Evolutionary conservation across 1,284 basidiomycete genomes (phyloP).

Genomic region (Irpex rosettiformis): DNA sequence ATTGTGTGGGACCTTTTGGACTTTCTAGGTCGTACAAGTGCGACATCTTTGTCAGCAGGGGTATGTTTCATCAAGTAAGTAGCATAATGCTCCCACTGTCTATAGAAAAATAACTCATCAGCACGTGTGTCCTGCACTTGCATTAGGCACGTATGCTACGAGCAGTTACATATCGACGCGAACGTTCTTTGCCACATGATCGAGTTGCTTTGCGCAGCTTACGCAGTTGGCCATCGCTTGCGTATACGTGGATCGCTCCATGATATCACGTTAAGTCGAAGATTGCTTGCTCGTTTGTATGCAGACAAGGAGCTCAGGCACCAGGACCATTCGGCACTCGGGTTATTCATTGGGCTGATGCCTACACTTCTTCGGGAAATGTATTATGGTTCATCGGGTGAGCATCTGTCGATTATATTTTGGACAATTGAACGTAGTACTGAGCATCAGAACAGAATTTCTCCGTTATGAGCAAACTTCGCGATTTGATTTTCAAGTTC

Average conservation of each 20-base stretch:
- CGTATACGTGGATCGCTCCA: constrained; percentile 30
- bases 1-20: constrained; percentile 36
- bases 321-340: background rate
- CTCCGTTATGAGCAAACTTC: background rate
- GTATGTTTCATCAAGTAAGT: constrained; percentile 23
- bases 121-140: background rate
- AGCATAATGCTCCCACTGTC: no score
- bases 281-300: constrained; percentile 37
- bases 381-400: background rate
- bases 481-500: background rate
- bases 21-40: constrained; percentile 21
- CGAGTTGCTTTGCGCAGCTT: constrained; percentile 38
- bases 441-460: background rate
- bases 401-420: no score
- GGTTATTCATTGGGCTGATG: background rate
- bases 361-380: background rate
- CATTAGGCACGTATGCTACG: constrained; percentile 39
- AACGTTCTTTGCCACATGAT: constrained; percentile 43
- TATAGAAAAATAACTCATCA: no score
- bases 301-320: background rate
- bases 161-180: constrained; percentile 33
- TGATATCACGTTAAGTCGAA: constrained; percentile 42
- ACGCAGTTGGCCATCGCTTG: constrained; percentile 32
- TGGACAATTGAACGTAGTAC: background rate
- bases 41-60: constrained; percentile 26